phyloP scores from a whole-genome alignment of 495 filamentous ascomycete species.

The Xylaria curta region DNA sequence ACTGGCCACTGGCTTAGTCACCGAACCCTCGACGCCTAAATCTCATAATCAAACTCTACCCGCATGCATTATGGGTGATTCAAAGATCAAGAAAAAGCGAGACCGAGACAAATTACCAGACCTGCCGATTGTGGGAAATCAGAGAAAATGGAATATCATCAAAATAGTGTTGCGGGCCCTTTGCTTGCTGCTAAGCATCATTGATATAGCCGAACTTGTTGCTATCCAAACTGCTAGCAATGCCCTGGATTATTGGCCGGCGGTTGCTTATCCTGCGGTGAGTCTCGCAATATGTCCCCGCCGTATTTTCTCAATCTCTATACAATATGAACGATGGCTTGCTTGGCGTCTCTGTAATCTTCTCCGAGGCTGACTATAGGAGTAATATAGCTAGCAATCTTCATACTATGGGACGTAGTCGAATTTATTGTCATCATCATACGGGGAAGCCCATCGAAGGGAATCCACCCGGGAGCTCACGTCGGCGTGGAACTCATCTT shows the following conservation, averaged over 20 bases:
- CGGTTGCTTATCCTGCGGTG: constrained; percentile 15
- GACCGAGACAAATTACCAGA: constrained; percentile 5
- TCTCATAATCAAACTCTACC: background rate
- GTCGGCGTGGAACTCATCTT: constrained; percentile 26
- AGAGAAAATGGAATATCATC: constrained; percentile 22
- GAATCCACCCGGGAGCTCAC: constrained; percentile 21
- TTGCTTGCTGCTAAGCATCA: constrained; percentile 6
- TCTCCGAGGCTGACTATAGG: background rate
- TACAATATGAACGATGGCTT: background rate
- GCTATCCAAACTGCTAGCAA: background rate
- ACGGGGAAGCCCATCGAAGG: background rate
- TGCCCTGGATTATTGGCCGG: background rate
- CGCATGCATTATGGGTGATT: constrained; percentile 13
- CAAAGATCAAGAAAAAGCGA: background rate
- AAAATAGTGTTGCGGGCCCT: constrained; percentile 23
- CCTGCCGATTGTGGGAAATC: constrained; percentile 5
- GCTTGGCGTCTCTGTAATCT: background rate
- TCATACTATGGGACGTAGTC: constrained; percentile 20
- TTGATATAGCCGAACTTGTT: constrained; percentile 3
- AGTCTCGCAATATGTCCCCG: background rate
- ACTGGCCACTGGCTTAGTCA: too few relatives aligned
- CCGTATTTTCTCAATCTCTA: background rate
- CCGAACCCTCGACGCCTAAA: background rate
- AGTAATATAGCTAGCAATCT: background rate
- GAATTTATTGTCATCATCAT: constrained; percentile 19